A percentile compares a stretch with the other conserved stretches of the same genome.
Evolutionary conservation across 2,329 filamentous ascomycete species (phyloP).

Genomic region (Pyrenophora tritici-repentis): DNA sequence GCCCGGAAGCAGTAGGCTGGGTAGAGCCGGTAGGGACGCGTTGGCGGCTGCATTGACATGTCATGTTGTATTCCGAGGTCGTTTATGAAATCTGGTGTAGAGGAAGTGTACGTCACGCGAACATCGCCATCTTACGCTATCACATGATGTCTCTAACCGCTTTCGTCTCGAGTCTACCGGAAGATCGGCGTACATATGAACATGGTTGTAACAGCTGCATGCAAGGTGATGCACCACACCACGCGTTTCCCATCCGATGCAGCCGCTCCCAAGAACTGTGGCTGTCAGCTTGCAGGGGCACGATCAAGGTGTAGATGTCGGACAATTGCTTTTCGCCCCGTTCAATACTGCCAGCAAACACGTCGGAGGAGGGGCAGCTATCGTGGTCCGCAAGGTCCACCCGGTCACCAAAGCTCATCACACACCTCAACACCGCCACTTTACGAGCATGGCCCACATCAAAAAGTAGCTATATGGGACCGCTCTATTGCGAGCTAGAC

Average conservation of each 20-base stretch:
- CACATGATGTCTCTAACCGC: conserved; percentile 7
- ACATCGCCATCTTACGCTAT: conserved; percentile 13
- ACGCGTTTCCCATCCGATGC: conserved; percentile 27
- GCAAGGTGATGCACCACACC: conserved; percentile 17
- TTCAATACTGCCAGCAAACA: conserved; percentile 20
- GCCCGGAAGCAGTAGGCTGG: conserved; percentile 64
- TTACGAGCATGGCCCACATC: conserved; percentile 18
- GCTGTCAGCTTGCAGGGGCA: conserved; percentile 18
- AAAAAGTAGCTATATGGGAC: conserved; percentile 15
- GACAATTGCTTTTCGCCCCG: conserved; percentile 13
- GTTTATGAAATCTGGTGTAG: conserved; percentile 13
- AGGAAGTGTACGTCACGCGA: conserved; percentile 23
- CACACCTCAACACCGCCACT: conserved; percentile 34
- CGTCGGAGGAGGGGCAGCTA: conserved; percentile 15
- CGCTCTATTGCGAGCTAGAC: conserved; percentile 8
- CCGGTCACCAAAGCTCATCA: conserved; percentile 19
- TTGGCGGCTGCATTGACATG: conserved; percentile 32
- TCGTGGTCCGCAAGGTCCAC: conserved; percentile 17
- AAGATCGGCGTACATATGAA: conserved; percentile 26
- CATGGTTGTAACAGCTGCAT: conserved; percentile 12
- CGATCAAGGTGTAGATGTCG: conserved; percentile 30
- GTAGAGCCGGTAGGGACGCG: conserved; percentile 51
- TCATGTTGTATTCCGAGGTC: conserved; percentile 31
- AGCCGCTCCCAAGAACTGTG: conserved; percentile 32
- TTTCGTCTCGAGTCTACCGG: conserved; percentile 5